Evolutionary conservation across 2,329 filamentous ascomycete species (phyloP).

Genomic region (Pseudogymnoascus sp.): DNA sequence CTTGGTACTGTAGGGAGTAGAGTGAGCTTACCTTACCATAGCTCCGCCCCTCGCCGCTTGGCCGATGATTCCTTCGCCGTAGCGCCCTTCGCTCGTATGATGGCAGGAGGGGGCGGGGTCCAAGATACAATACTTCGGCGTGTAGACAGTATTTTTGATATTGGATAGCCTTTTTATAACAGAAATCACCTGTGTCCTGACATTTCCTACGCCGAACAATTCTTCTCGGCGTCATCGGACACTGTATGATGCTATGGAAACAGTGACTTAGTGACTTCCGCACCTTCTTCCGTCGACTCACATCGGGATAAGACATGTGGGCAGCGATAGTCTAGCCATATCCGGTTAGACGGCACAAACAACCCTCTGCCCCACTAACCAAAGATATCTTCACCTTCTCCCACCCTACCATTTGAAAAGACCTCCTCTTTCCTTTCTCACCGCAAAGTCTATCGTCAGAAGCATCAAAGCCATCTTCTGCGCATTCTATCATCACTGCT

Average conservation of each 20-base stretch:
- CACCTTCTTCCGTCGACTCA: constrained; percentile 11
- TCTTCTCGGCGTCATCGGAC: neutral
- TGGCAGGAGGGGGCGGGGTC: neutral
- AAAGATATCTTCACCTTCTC: constrained; percentile 13
- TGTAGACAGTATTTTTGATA: neutral
- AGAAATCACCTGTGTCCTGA: neutral
- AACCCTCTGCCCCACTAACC: constrained; percentile 14
- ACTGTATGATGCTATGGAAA: constrained; percentile 2
- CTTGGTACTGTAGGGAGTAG: neutral
- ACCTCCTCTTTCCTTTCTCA: constrained; percentile 19
- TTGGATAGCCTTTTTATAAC: neutral
- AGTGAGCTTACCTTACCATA: constrained; percentile 5
- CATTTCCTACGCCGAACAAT: neutral
- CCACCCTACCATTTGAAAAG: constrained; percentile 12
- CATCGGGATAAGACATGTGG: constrained; percentile 8
- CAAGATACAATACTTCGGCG: neutral
- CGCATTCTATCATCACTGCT: constrained; percentile 27
- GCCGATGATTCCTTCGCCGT: constrained; percentile 11
- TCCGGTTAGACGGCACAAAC: constrained; percentile 10
- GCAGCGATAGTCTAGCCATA: constrained; percentile 7
- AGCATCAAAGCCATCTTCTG: constrained; percentile 23
- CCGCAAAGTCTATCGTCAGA: constrained; percentile 15
- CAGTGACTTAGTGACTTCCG: constrained; percentile 10
- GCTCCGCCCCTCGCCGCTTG: constrained; percentile 5
- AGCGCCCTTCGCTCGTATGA: neutral